phyloP scores from a whole-genome alignment of 768 basidiomycete species.

The Boletus patriciae region DNA sequence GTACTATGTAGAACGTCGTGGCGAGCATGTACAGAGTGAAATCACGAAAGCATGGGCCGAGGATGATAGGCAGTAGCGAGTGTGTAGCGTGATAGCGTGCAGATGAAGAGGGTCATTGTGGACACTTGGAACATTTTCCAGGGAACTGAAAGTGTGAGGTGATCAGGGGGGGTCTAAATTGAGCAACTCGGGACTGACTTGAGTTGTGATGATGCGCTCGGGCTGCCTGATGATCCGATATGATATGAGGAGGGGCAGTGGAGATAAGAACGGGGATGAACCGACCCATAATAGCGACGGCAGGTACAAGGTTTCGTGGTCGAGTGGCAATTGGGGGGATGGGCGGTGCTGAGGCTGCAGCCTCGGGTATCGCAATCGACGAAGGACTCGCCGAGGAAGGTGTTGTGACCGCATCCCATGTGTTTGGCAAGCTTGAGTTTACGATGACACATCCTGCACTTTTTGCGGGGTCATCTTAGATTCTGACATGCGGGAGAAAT shows the following conservation, averaged over 20 bases:
- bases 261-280: not conserved
- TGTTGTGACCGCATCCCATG: slow-evolving; percentile 55
- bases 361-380: slow-evolving; percentile 50
- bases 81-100: no score
- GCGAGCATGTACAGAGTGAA: slow-evolving; percentile 13
- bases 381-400: slow-evolving; percentile 41
- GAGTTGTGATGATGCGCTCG: slow-evolving; percentile 44
- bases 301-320: slow-evolving; percentile 42
- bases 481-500: slow-evolving; percentile 3
- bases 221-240: slow-evolving; percentile 45
- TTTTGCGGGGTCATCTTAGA: not conserved
- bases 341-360: slow-evolving; percentile 51
- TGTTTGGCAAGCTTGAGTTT: slow-evolving; percentile 53
- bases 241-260: not conserved
- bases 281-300: slow-evolving; percentile 57
- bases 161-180: slow-evolving; percentile 18
- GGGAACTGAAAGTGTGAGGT: slow-evolving; percentile 31
- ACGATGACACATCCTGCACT: slow-evolving; percentile 60
- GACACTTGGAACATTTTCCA: slow-evolving; percentile 42
- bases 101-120: slow-evolving; percentile 8
- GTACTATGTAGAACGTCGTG: not conserved
- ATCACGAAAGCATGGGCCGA: not conserved
- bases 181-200: slow-evolving; percentile 38
- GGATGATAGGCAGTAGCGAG: no score
- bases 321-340: slow-evolving; percentile 47